A percentile compares a stretch with the other conserved stretches of the same genome.
Evolutionary conservation across 768 basidiomycete genomes (phyloP).

Genomic region (Pisolithus marmoratus): DNA sequence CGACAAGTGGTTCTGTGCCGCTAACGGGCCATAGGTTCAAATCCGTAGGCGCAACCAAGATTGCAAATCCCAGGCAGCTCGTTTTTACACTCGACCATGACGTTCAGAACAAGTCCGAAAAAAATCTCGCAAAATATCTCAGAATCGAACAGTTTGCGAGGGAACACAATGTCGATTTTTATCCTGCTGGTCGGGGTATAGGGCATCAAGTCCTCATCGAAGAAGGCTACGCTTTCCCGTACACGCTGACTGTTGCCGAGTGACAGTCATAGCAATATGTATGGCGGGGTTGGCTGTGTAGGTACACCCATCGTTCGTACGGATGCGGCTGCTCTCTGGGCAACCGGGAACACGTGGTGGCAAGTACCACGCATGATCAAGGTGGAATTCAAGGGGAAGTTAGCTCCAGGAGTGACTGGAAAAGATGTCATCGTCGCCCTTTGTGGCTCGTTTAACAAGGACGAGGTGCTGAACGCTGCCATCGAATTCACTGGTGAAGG

Average conservation of each 20-base stretch:
- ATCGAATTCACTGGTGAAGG: slow-evolving; percentile 96
- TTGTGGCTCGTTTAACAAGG: slow-evolving; percentile 92
- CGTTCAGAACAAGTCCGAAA: slow-evolving; percentile 88
- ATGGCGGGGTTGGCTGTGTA: slow-evolving; percentile 94
- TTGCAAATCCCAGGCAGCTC: slow-evolving; percentile 75
- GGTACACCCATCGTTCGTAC: slow-evolving; percentile 97
- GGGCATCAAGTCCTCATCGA: slow-evolving; percentile 97
- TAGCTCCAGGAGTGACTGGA: slow-evolving; percentile 88
- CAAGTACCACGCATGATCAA: slow-evolving; percentile 96
- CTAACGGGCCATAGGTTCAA: slow-evolving; percentile 61
- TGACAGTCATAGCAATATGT: slow-evolving; percentile 98
- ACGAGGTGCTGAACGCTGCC: slow-evolving; percentile 94
- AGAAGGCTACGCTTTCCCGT: slow-evolving; percentile 96
- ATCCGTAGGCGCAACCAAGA: slow-evolving; percentile 84
- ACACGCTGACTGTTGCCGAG: slow-evolving; percentile 93
- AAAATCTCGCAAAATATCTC: slow-evolving; percentile 90
- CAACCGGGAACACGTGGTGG: slow-evolving; percentile 99
- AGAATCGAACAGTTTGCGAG: slow-evolving; percentile 89
- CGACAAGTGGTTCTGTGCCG: slow-evolving; percentile 1
- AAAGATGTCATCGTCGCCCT: slow-evolving; percentile 98
- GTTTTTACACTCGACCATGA: slow-evolving; percentile 99
- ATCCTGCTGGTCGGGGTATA: slow-evolving; percentile 95
- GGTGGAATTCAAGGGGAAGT: slow-evolving; percentile 79
- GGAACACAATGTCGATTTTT: slow-evolving; percentile 84
- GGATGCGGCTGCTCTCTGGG: slow-evolving; percentile 94